These are phyloP conservation scores for Blastobotrys attinorum DNA, from an alignment of 805 yeast species.

Conservation along the genomic window DNA sequence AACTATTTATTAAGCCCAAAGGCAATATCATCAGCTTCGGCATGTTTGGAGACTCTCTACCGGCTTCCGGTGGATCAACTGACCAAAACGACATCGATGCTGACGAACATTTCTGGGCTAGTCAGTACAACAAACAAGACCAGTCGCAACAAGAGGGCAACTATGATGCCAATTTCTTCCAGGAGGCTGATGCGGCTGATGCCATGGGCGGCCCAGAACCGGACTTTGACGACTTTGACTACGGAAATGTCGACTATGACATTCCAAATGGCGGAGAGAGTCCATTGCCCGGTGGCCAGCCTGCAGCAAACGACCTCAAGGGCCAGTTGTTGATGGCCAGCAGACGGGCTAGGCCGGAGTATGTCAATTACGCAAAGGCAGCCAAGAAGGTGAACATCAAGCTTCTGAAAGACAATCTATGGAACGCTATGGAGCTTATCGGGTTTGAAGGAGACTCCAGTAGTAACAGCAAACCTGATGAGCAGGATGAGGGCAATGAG, in stretches of 20 bases:
- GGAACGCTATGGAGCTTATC: slow-evolving; percentile 40
- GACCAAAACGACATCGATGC: slow-evolving; percentile 31
- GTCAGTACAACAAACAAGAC: slow-evolving; percentile 34
- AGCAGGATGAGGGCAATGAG: background rate
- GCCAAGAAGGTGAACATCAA: slow-evolving; percentile 78
- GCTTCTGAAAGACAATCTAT: slow-evolving; percentile 62
- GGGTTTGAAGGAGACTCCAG: background rate
- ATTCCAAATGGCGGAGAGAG: slow-evolving; percentile 8
- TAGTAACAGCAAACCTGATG: background rate
- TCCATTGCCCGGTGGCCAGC: slow-evolving; percentile 6
- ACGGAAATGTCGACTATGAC: slow-evolving; percentile 14
- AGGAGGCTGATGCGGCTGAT: slow-evolving; percentile 32
- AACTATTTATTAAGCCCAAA: slow-evolving; percentile 60
- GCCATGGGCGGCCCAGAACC: slow-evolving; percentile 19
- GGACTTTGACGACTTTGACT: slow-evolving; percentile 31
- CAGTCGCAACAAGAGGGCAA: slow-evolving; percentile 22
- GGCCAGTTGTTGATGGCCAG: slow-evolving; percentile 9
- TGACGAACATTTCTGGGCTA: slow-evolving; percentile 71
- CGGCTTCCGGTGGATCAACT: slow-evolving; percentile 1
- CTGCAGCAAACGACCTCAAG: slow-evolving; percentile 3
- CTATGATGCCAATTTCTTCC: slow-evolving; percentile 24
- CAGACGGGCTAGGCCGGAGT: slow-evolving; percentile 23
- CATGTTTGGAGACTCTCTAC: background rate
- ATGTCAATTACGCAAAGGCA: slow-evolving; percentile 52
- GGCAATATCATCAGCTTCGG: slow-evolving; percentile 14